Conservation (phyloP, 352 stramenopile genomes). For the Plasmopara halstedii region DNA sequence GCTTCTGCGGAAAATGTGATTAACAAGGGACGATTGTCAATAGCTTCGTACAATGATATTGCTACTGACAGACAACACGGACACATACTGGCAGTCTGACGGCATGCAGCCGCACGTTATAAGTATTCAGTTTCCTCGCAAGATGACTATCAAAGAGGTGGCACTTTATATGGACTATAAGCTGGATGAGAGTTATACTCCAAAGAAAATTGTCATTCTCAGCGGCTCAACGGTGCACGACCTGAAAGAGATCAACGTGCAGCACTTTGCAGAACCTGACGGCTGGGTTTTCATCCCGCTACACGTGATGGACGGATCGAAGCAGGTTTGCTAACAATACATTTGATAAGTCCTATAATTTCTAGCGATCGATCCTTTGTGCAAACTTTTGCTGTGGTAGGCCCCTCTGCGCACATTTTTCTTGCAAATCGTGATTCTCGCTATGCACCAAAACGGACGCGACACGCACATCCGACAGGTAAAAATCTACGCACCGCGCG, state of each 20-base stretch:
- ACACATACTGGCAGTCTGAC: slow-evolving; percentile 98
- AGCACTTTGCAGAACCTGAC: slow-evolving; percentile 89
- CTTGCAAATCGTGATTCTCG: slow-evolving; percentile 93
- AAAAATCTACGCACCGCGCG: slow-evolving; percentile 85
- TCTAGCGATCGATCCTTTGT: not conserved
- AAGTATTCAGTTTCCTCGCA: slow-evolving; percentile 96
- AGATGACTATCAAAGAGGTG: slow-evolving; percentile 91
- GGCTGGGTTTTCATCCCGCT: slow-evolving; percentile 93
- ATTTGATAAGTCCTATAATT: not conserved
- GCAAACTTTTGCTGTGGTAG: slow-evolving; percentile 11
- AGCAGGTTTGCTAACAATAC: slow-evolving; percentile 28
- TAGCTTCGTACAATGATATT: not conserved
- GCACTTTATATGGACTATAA: slow-evolving; percentile 97
- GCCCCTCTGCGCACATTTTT: slow-evolving; percentile 88
- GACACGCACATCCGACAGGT: slow-evolving; percentile 95
- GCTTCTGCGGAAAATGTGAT: not conserved
- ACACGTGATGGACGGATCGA: slow-evolving; percentile 27
- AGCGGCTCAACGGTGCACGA: slow-evolving; percentile 93
- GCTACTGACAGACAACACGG: slow-evolving; percentile 68
- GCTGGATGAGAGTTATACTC: slow-evolving; percentile 97
- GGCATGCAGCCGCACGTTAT: slow-evolving; percentile 93
- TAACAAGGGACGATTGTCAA: slow-evolving; percentile 1
- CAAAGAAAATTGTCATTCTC: slow-evolving; percentile 92
- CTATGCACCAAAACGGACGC: slow-evolving; percentile 98
- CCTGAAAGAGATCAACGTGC: slow-evolving; percentile 88